Evolutionary conservation across 805 yeast species (phyloP), one percentile per base, ranked within the genome.

Genomic region (Ogataea corticis): DNA sequence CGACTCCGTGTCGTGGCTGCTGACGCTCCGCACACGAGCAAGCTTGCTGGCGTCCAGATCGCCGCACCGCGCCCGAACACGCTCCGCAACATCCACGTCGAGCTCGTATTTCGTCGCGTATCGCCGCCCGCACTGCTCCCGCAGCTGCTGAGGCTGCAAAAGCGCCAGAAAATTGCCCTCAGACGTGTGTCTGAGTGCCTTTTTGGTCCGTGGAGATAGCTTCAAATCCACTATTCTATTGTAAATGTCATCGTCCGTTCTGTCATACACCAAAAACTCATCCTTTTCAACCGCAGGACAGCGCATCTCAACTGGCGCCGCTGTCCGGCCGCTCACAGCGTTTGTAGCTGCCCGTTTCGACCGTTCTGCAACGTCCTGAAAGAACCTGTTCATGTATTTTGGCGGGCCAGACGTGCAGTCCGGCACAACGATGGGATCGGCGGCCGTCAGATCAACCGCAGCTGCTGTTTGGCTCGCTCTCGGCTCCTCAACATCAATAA

Each of bases 361-460:
- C 17, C 60, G 51, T 13, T 61, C 61, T 65, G 73, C 68, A 70
- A 75, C 71, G 43, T 68, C 66, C 14, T 54, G 63, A 45, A 74
- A 72, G 4, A 69, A 66, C 7, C 37, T 38, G 38, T 51, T 51
- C 48, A 48, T 44, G 38, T 21, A 30, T 18, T 38, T 41, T 14
- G 45, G 49, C 33, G n/a, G n/a, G n/a, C n/a, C n/a, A n/a, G n/a
- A n/a, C n/a, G n/a, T n/a, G n/a, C n/a, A n/a, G n/a, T n/a, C n/a
- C n/a, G n/a, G n/a, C n/a, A n/a, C n/a, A n/a, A n/a, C n/a, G n/a
- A n/a, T n/a, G n/a, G n/a, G n/a, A n/a, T n/a, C n/a, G n/a, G n/a
- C n/a, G n/a, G n/a, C n/a, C n/a, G n/a, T n/a, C n/a, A n/a, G n/a
- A n/a, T n/a, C n/a, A n/a, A n/a, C n/a, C n/a, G n/a, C n/a, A n/a